These are phyloP conservation scores for Verticillium zaregamsianum DNA, from an alignment of 2,329 filamentous ascomycete species.

Conservation along the genomic window DNA sequence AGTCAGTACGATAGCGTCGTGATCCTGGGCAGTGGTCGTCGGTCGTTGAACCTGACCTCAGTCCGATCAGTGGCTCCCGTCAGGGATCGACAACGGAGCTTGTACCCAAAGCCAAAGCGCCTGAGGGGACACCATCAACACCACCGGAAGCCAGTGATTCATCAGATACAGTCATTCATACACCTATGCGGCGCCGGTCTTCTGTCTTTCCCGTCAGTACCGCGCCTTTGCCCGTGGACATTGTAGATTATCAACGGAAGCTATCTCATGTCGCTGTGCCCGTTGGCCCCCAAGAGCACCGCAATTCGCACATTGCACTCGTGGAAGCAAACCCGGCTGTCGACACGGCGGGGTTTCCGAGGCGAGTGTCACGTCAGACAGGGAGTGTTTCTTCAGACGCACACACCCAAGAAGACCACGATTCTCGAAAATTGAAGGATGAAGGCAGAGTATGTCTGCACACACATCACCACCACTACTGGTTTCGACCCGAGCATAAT, in stretches of 20 bases:
- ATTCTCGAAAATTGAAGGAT: not conserved
- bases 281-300: not conserved
- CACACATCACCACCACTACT: constrained; percentile 61
- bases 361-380: not conserved
- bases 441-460: constrained; percentile 42
- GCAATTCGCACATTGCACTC: not conserved
- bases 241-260: not conserved
- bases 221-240: not conserved
- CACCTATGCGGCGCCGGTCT: constrained; percentile 20
- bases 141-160: constrained; percentile 17
- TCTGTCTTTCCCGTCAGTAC: not conserved
- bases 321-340: not conserved
- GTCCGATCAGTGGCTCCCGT: constrained; percentile 42
- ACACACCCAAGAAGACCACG: not conserved
- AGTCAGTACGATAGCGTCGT: constrained; percentile 37
- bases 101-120: no score
- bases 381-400: not conserved
- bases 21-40: constrained; percentile 47
- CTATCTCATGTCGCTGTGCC: not conserved
- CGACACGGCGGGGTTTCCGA: not conserved
- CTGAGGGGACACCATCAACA: not conserved
- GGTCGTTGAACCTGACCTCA: constrained; percentile 43
- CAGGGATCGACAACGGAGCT: constrained; percentile 8
- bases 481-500: constrained; percentile 33
- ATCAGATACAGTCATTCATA: constrained; percentile 33